Conservation (phyloP, 2,329 filamentous ascomycete genomes). For the Ceratocystis variospora region DNA sequence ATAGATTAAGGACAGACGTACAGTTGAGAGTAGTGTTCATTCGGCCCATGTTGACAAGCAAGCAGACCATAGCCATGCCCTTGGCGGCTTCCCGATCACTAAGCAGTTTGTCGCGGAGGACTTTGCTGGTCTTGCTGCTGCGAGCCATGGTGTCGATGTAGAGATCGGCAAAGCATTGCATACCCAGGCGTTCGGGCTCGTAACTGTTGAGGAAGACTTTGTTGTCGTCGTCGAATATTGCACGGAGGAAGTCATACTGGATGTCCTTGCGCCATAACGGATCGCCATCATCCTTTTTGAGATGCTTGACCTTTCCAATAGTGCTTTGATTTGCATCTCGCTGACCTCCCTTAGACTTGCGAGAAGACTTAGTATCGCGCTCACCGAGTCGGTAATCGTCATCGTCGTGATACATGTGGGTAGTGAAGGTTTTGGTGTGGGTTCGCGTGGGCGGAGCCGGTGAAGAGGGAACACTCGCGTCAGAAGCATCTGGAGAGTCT, state of each 20-base stretch:
- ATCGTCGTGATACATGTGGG: conserved; percentile 34
- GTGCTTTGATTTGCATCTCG: conserved; percentile 28
- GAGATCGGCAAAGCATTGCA: conserved; percentile 79
- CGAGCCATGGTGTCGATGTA: conserved; percentile 98
- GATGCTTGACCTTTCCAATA: conserved; percentile 61
- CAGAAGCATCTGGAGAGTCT: conserved; percentile 30
- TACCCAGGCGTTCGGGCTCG: conserved; percentile 45
- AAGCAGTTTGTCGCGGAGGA: conserved; percentile 88
- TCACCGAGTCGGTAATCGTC: conserved; percentile 33
- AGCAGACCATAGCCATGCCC: conserved; percentile 98
- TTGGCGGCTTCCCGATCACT: conserved; percentile 84
- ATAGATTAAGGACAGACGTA: conserved; percentile 33
- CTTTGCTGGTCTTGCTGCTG: conserved; percentile 98
- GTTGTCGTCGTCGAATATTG: conserved; percentile 61
- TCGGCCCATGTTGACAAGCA: conserved; percentile 89
- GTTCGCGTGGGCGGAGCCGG: conserved; percentile 29
- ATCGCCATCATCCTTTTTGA: conserved; percentile 82
- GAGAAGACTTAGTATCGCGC: conserved; percentile 29
- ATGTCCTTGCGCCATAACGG: conserved; percentile 80
- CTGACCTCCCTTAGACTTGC: conserved; percentile 22
- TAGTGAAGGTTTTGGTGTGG: conserved; percentile 33
- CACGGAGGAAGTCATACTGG: conserved; percentile 71
- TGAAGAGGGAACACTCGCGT: conserved; percentile 35
- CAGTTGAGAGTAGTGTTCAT: conserved; percentile 99
- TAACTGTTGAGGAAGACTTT: conserved; percentile 85